phyloP scores from a whole-genome alignment of 2,329 filamentous ascomycete species.

The Lachnellula arida region DNA sequence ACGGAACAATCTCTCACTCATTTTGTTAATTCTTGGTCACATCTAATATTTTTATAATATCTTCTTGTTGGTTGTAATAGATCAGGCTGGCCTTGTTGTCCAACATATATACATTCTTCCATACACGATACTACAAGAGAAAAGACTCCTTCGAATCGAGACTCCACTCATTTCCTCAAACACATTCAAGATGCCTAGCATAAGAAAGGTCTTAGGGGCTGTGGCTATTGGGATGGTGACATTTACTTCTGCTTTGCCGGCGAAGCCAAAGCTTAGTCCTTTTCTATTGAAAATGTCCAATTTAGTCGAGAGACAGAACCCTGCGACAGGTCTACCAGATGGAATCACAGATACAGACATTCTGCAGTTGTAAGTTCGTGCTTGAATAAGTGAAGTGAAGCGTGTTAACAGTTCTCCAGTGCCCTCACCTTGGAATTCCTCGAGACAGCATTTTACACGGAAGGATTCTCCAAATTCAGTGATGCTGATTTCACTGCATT shows the following conservation, averaged over 20 bases:
- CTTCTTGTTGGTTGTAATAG: slow-evolving; percentile 20
- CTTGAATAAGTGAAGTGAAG: slow-evolving; percentile 7
- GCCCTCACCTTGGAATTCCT: slow-evolving; percentile 72
- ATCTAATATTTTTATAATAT: slow-evolving; percentile 20
- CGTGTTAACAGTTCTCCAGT: slow-evolving; percentile 34
- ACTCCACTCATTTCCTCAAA: not conserved
- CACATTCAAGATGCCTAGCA: slow-evolving; percentile 27
- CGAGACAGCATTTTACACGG: slow-evolving; percentile 66
- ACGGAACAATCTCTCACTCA: slow-evolving; percentile 26
- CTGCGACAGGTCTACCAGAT: slow-evolving; percentile 31
- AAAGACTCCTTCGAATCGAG: not conserved
- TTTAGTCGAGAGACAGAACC: slow-evolving; percentile 22
- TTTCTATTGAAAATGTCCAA: slow-evolving; percentile 20
- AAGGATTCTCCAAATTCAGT: slow-evolving; percentile 64
- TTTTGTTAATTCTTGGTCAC: slow-evolving; percentile 16
- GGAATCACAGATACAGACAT: slow-evolving; percentile 47
- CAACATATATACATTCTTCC: slow-evolving; percentile 16
- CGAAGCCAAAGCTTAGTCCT: slow-evolving; percentile 24
- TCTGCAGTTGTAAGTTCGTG: slow-evolving; percentile 45
- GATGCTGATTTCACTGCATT: slow-evolving; percentile 59
- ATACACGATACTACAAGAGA: not conserved
- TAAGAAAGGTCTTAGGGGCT: slow-evolving; percentile 27
- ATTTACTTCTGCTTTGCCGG: slow-evolving; percentile 26
- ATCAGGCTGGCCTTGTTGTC: slow-evolving; percentile 31
- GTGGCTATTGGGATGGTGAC: slow-evolving; percentile 25